phyloP scores from a whole-genome alignment of 176 grass and related monocot species.

The Calamus simplicifolius region DNA sequence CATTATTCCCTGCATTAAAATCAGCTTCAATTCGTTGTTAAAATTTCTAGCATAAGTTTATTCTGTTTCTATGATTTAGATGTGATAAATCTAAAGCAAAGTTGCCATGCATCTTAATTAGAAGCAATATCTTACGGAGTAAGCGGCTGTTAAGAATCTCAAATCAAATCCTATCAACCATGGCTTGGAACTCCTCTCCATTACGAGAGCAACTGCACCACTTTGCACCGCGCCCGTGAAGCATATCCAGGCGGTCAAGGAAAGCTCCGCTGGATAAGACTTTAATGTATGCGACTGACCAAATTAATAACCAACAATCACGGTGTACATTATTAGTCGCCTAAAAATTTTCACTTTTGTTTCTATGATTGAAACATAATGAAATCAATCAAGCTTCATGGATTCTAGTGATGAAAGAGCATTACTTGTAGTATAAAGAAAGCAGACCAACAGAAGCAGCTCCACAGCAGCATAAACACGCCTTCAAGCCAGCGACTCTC shows the following conservation, averaged over 20 bases:
- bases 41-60: no score
- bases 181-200: constrained; percentile 50
- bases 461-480: constrained; percentile 62
- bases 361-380: no score
- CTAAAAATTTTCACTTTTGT: no score
- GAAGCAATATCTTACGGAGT: constrained; percentile 55
- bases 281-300: constrained; percentile 68
- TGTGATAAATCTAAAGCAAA: no score
- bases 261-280: constrained; percentile 61
- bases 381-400: no score
- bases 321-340: not conserved
- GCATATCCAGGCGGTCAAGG: constrained; percentile 63
- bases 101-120: not conserved
- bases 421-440: constrained; percentile 84
- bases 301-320: no score
- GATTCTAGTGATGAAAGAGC: no score
- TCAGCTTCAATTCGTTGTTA: no score
- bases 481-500: constrained; percentile 58
- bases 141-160: constrained; percentile 67
- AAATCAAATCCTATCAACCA: constrained; percentile 74
- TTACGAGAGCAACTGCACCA: constrained; percentile 40
- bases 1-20: constrained; percentile 38
- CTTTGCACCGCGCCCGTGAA: constrained; percentile 32
- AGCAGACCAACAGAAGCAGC: constrained; percentile 81
- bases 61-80: no score